Conservation (phyloP, 2,329 filamentous ascomycete species). For the Cercospora sp. region DNA sequence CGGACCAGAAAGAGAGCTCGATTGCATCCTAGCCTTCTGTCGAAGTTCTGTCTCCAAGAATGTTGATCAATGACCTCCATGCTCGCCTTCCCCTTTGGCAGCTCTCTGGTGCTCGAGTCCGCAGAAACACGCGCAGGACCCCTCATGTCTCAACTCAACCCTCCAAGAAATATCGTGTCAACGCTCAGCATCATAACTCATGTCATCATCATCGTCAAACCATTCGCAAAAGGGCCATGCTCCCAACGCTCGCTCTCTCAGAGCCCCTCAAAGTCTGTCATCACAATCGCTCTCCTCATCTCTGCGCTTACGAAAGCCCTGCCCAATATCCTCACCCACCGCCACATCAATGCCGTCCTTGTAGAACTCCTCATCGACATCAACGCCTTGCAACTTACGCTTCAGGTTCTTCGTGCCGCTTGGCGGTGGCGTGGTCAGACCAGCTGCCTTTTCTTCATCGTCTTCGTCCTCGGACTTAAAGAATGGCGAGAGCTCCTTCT, state of each 20-base stretch:
- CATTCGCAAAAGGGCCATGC: too few species aligned
- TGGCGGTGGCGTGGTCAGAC: background rate
- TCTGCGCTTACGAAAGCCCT: slow-evolving; percentile 19
- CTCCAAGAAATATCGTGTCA: background rate
- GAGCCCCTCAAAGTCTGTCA: background rate
- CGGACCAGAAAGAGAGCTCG: background rate
- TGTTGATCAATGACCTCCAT: background rate
- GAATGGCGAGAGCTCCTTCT: slow-evolving; percentile 1
- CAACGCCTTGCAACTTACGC: slow-evolving; percentile 10
- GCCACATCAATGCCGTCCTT: slow-evolving; percentile 27
- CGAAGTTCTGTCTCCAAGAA: background rate
- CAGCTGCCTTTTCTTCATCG: background rate
- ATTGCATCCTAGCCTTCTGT: background rate
- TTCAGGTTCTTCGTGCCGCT: slow-evolving; percentile 12
- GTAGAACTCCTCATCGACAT: slow-evolving; percentile 16
- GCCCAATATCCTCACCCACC: slow-evolving; percentile 33
- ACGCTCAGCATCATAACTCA: background rate
- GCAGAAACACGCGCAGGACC: background rate
- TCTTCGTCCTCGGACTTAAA: slow-evolving; percentile 6
- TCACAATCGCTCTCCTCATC: slow-evolving; percentile 3
- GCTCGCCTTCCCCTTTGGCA: background rate
- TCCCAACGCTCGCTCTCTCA: too few species aligned
- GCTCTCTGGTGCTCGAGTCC: background rate
- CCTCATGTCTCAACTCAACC: background rate
- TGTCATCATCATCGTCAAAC: background rate